Base-by-base conservation (phyloP, 805 yeast genomes). In the Hemisphaericaspora nanyangensis region DNA sequence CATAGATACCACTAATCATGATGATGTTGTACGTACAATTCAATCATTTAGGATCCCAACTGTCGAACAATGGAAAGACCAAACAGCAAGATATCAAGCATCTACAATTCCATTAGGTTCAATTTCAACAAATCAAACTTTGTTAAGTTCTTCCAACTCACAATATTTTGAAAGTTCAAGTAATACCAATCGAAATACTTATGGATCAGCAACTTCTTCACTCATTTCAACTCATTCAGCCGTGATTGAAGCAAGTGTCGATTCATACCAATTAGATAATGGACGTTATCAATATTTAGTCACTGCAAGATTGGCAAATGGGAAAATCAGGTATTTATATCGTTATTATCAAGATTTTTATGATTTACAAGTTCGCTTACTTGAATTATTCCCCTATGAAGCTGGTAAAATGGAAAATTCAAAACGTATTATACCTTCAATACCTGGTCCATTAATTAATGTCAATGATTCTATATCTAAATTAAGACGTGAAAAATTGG, bases 311-410 rank as follows among this genome's bases (percentile, higher is more conserved):
- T 61, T 87, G 47, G 72, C 82, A 13, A 79, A 81, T 55, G 93
- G 91, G n/a, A 71, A 72, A 37, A 58, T 63, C 16, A 72, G 96
- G 42, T 77, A 79, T 43, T 67, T 93, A 46, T 88, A 93, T 60
- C 74, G 99, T 43, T 90, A 76, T 63, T 93, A 93, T 63, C 96
- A 91, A 59, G 99, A 93, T 64, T 93, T 93, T 57, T 93, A 90
- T 60, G 95, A 93, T 58, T 77, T 90, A 56, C 99, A 93, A 58
- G 89, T 89, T 37, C 78, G 74, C 45, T 68, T 93, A 36, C 69
- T 91, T 36, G 93, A 85, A 51, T 72, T 80, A 19, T 93, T 85
- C 70, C 97, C 97, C 6, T 79, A 75, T 44, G 99, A 91, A 61
- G 95, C 97, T 7, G 97, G 97, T 11, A 80, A 87, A 49, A 81